Conservation (phyloP, 306 rosid genomes). For the Mimosa pudica region DNA sequence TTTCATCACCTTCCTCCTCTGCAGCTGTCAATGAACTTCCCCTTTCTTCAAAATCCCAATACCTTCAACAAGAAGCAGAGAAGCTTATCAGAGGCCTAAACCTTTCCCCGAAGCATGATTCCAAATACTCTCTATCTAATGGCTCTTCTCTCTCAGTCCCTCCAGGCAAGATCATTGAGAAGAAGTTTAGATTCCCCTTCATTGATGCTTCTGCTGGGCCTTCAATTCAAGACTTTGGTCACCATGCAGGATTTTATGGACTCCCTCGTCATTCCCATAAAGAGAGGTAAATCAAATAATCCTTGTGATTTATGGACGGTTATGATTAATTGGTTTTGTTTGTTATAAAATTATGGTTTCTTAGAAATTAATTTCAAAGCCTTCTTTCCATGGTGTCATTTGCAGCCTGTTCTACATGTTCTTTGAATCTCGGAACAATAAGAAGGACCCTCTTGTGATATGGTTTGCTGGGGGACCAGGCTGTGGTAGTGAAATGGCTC, state of each 20-base stretch:
- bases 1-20: slow-evolving; percentile 33
- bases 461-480: slow-evolving; percentile 89
- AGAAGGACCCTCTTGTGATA: slow-evolving; percentile 1
- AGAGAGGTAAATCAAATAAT: slow-evolving; percentile 61
- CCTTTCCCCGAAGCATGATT: slow-evolving; percentile 65
- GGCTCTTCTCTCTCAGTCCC: slow-evolving; percentile 43
- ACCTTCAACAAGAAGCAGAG: slow-evolving; percentile 50
- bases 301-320: not conserved
- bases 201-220: slow-evolving; percentile 42
- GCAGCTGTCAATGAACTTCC: slow-evolving; percentile 11
- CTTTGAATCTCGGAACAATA: not conserved
- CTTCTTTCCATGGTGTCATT: not conserved
- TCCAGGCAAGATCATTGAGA: slow-evolving; percentile 56
- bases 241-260: slow-evolving; percentile 82
- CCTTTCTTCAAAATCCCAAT: not conserved
- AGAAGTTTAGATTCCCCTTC: slow-evolving; percentile 58
- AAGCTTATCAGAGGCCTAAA: slow-evolving; percentile 68
- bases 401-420: slow-evolving; percentile 2
- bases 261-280: slow-evolving; percentile 70
- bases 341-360: not conserved
- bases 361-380: not conserved
- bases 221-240: slow-evolving; percentile 73
- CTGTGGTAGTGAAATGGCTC: slow-evolving; percentile 87
- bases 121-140: slow-evolving; percentile 39
- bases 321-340: not conserved